These are phyloP conservation scores for Colletotrichum camelliae DNA, from an alignment of 2,329 filamentous ascomycete genomes.

Conservation along the genomic window DNA sequence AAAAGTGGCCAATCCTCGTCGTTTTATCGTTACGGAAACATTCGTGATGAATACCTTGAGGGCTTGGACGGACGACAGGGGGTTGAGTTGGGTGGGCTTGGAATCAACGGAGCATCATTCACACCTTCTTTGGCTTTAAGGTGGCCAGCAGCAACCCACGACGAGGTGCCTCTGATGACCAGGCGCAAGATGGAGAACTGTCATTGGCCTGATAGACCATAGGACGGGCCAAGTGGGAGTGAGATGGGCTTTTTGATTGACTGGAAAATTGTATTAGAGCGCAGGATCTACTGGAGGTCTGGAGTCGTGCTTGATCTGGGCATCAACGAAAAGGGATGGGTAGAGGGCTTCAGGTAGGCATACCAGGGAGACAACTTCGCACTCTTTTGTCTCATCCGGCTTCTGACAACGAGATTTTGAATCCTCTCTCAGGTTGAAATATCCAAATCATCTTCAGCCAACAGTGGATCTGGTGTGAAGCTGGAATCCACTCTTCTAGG, in stretches of 20 bases:
- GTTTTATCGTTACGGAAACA: not conserved
- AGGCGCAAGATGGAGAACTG: accelerated
- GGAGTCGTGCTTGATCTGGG: not conserved
- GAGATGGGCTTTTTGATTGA: not conserved
- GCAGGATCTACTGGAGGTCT: not conserved
- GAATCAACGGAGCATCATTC: accelerated
- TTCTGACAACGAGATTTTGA: not conserved
- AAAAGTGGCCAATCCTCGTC: not conserved
- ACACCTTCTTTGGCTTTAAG: not conserved
- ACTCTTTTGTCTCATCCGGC: not conserved
- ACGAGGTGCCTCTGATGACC: not conserved
- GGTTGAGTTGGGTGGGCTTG: accelerated
- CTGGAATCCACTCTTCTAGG: not conserved
- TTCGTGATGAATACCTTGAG: not conserved
- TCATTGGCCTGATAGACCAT: not conserved
- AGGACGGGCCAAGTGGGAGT: not conserved
- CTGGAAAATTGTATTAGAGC: not conserved
- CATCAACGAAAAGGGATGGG: not conserved
- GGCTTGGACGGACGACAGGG: accelerated
- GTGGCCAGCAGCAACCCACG: accelerated
- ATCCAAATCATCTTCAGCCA: not conserved
- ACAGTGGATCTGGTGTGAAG: not conserved
- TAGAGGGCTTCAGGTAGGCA: not conserved
- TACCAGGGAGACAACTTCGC: not conserved
- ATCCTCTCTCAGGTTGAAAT: not conserved